Conservation (phyloP, 2,329 filamentous ascomycete genomes). For the Apiospora kogelbergensis region DNA sequence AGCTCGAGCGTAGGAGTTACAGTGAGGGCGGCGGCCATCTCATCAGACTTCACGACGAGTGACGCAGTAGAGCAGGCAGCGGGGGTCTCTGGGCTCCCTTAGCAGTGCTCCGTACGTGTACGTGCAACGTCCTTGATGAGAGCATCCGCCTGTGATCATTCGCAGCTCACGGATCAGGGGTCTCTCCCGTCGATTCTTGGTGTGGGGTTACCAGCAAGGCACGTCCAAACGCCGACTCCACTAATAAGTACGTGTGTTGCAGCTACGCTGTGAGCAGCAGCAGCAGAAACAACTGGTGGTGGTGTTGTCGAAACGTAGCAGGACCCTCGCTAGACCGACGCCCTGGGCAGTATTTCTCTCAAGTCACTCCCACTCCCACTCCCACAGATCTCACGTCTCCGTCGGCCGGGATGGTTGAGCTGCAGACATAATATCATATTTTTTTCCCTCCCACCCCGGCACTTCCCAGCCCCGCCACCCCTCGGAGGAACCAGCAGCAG, state of each 20-base stretch:
- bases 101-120: too few relatives aligned
- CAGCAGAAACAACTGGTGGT: not conserved
- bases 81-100: not conserved
- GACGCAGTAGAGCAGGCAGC: not conserved
- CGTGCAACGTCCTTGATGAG: not conserved
- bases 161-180: not conserved
- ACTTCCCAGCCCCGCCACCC: conserved; percentile 14
- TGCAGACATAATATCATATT: not conserved
- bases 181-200: not conserved
- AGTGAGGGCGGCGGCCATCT: not conserved
- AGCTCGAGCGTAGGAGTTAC: not conserved
- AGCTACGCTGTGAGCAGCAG: not conserved
- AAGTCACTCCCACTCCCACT: too few relatives aligned
- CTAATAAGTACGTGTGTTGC: conserved; percentile 1
- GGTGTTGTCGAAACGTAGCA: not conserved
- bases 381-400: not conserved
- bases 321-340: not conserved
- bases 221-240: conserved; percentile 1
- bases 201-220: not conserved
- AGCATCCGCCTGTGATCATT: not conserved
- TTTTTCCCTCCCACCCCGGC: not conserved
- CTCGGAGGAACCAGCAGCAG: too few relatives aligned
- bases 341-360: not conserved
- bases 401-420: not conserved
- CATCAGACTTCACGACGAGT: not conserved